phyloP scores from a whole-genome alignment of 2,329 filamentous ascomycete species.

The Phialophora chinensis region DNA sequence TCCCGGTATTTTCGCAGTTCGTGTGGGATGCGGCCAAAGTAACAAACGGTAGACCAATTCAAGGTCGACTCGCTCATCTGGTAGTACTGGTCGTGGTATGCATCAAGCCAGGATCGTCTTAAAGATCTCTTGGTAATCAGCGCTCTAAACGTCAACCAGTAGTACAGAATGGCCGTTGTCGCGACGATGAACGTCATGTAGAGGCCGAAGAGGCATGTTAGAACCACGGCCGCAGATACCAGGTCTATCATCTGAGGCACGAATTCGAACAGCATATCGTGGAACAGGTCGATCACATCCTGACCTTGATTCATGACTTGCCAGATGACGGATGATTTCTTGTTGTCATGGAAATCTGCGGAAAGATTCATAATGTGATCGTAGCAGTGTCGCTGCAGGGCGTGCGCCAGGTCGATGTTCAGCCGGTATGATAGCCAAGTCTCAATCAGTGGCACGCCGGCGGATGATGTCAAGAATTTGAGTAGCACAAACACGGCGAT shows the following conservation, averaged over 20 bases:
- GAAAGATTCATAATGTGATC: constrained; percentile 71
- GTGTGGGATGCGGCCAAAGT: constrained; percentile 63
- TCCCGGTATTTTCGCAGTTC: constrained; percentile 58
- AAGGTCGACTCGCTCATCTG: constrained; percentile 64
- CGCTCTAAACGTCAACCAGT: constrained; percentile 56
- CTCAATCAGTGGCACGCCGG: constrained; percentile 59
- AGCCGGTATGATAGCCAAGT: constrained; percentile 61
- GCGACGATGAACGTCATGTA: constrained; percentile 62
- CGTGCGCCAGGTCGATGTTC: constrained; percentile 63
- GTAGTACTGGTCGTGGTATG: constrained; percentile 57
- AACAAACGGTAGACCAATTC: constrained; percentile 65
- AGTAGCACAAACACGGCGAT: constrained; percentile 59
- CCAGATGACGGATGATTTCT: constrained; percentile 68
- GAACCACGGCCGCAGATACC: constrained; percentile 63
- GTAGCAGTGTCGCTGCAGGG: constrained; percentile 67
- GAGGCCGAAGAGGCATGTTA: constrained; percentile 67
- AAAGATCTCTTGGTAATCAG: constrained; percentile 49
- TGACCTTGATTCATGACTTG: constrained; percentile 69
- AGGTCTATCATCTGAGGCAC: constrained; percentile 67
- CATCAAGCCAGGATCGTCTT: constrained; percentile 48
- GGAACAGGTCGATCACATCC: constrained; percentile 64
- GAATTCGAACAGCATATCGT: constrained; percentile 65
- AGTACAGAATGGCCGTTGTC: constrained; percentile 56
- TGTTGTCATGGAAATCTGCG: constrained; percentile 72
- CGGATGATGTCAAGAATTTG: constrained; percentile 57